Evolutionary conservation across 169 alveolate genomes (phyloP).

Genomic region (Plasmodium gallinaceum): DNA sequence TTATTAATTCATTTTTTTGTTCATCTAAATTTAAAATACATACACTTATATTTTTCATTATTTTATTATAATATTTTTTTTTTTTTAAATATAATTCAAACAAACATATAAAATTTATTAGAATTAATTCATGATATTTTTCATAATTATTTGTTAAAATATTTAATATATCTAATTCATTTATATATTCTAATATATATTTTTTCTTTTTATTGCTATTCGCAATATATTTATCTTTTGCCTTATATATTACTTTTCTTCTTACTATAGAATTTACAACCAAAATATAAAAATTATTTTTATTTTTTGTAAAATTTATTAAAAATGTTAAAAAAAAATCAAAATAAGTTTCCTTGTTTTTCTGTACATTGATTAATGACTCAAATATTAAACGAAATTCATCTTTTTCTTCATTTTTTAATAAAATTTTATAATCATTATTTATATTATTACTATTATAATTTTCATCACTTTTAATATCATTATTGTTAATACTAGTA

Average conservation of each 20-base stretch:
- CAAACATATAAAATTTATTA: slow-evolving; percentile 12
- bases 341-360: slow-evolving; percentile 21
- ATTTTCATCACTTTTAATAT: not conserved
- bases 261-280: slow-evolving; percentile 27
- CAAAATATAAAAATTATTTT: slow-evolving; percentile 35
- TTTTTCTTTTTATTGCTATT: not conserved
- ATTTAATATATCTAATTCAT: slow-evolving; percentile 35
- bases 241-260: not conserved
- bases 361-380: slow-evolving; percentile 20
- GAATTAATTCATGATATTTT: slow-evolving; percentile 36
- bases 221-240: not conserved
- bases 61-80: slow-evolving; percentile 21
- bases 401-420: not conserved
- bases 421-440: not conserved
- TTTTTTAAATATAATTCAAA: slow-evolving; percentile 48
- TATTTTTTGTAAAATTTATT: slow-evolving; percentile 54
- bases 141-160: slow-evolving; percentile 56
- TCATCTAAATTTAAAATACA: slow-evolving; percentile 45
- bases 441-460: not conserved
- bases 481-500: not conserved
- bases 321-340: slow-evolving; percentile 21
- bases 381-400: slow-evolving; percentile 15
- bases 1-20: slow-evolving; percentile 42
- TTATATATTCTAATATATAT: not conserved
- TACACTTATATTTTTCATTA: slow-evolving; percentile 40